Evolutionary conservation across 768 basidiomycete species (phyloP), one percentile per base, ranked within the genome.

Genomic region (Ephemerocybe angulata): DNA sequence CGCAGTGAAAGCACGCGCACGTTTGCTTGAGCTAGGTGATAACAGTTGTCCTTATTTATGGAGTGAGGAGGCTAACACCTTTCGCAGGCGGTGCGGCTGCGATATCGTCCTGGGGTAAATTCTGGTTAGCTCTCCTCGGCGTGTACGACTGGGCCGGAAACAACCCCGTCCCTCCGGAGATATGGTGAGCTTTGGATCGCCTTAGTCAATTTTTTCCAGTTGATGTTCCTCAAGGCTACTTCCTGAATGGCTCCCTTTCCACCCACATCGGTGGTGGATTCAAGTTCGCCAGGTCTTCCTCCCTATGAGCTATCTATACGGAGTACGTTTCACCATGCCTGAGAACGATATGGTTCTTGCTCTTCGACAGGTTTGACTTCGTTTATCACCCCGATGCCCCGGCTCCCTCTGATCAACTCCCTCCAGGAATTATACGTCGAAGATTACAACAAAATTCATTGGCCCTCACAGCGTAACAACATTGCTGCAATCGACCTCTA

Each of bases 231-330:
- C 10, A 52, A 96, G 95, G 90, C 72, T 96, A 40, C 74, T 98
- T 1, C 96, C 96, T 0, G 88, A 96, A 24, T 92, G 87, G 87
- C 54, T 90, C 4, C 93, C 96, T 11, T 83, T 98, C 69, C 96
- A 98, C 69, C 96, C 97, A 10, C 87, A 89, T 68, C 79, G 81
- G 58, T 99, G 96, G 96, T 99, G 97, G 97, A 94, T 98, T 42
- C 96, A 99, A 65, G 91, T 88, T 0, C 86, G 96, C 13, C 87
- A 84, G 43, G 92, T 91, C 38, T 97, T 92, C 63, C 83, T 93
- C 37, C 94, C 97, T 3, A 94, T 98, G 90, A 86, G 88, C 60
- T 90, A 88, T 61, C 76, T 92, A 11, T 92, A 90, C 63, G 88
- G 85, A 1, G 70, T 85, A 27, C 80, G 79, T 48, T 90, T 80